phyloP scores from a whole-genome alignment of 257 asterid genomes.

The Phtheirospermum japonicum region DNA sequence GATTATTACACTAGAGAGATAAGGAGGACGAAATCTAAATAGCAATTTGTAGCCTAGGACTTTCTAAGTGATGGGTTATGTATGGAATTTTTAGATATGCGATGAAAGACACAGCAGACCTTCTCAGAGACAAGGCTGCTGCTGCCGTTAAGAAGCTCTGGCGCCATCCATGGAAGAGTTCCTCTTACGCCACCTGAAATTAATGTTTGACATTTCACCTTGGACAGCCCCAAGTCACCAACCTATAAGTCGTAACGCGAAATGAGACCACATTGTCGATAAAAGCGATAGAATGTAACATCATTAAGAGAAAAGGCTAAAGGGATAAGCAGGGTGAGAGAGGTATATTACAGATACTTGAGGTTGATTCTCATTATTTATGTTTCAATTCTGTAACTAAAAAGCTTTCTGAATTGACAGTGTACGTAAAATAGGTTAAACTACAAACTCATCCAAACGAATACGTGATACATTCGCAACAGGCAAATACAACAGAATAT shows the following conservation, averaged over 20 bases:
- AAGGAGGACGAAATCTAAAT: background rate
- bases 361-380: no score
- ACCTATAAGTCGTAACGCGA: slow-evolving; percentile 45
- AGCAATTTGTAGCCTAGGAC: background rate
- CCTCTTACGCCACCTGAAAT: slow-evolving; percentile 99
- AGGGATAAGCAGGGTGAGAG: background rate
- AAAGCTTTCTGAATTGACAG: no score
- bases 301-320: no score
- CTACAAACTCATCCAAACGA: no score
- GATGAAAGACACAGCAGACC: slow-evolving; percentile 39
- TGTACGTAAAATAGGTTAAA: no score
- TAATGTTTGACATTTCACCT: slow-evolving; percentile 90
- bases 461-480: no score
- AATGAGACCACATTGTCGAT: background rate
- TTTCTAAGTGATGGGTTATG: background rate
- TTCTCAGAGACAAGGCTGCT: slow-evolving; percentile 96
- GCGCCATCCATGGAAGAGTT: slow-evolving; percentile 99
- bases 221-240: slow-evolving; percentile 97
- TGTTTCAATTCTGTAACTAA: no score
- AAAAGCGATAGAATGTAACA: slow-evolving; percentile 7
- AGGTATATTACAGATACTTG: background rate
- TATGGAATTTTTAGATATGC: slow-evolving; percentile 1
- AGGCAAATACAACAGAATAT: no score
- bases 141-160: slow-evolving; percentile 98
- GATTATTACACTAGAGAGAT: no score